Percentiles rank a stretch among this genome's conserved stretches.
Evolutionary conservation across 306 rosid genomes (phyloP).

Genomic region (Cucurbita maxima): DNA sequence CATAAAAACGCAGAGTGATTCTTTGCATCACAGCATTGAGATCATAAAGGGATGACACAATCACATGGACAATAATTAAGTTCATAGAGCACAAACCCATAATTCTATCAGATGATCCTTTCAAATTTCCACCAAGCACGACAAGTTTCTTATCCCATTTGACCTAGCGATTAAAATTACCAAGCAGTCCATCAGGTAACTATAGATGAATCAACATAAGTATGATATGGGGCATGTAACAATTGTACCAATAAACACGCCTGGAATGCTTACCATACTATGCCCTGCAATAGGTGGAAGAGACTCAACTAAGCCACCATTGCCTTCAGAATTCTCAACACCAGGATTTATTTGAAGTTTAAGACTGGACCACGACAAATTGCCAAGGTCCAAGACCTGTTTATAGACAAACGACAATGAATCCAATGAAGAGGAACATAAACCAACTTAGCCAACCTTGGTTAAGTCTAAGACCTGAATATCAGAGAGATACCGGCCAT

Average conservation of each 20-base stretch:
- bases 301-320: conserved; percentile 23
- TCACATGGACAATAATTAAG: background rate
- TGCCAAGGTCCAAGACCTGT: conserved; percentile 68
- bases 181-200: conserved; percentile 2
- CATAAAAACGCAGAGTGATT: background rate
- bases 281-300: conserved; percentile 64
- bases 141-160: conserved; percentile 76
- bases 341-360: conserved; percentile 38
- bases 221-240: background rate
- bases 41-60: background rate
- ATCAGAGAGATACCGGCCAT: conserved; percentile 83
- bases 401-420: background rate
- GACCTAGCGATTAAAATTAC: conserved; percentile 34
- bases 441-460: background rate
- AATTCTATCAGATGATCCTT: conserved; percentile 37
- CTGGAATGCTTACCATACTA: conserved; percentile 38
- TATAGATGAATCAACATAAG: background rate
- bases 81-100: conserved; percentile 40
- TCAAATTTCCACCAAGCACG: conserved; percentile 68
- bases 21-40: background rate
- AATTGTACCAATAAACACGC: background rate
- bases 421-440: background rate
- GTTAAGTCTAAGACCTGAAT: conserved; percentile 45
- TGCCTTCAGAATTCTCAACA: conserved; percentile 24
- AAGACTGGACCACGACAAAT: conserved; percentile 66